Base-by-base conservation (phyloP, 306 rosid genomes). In the Astragalus glycyphyllos region DNA sequence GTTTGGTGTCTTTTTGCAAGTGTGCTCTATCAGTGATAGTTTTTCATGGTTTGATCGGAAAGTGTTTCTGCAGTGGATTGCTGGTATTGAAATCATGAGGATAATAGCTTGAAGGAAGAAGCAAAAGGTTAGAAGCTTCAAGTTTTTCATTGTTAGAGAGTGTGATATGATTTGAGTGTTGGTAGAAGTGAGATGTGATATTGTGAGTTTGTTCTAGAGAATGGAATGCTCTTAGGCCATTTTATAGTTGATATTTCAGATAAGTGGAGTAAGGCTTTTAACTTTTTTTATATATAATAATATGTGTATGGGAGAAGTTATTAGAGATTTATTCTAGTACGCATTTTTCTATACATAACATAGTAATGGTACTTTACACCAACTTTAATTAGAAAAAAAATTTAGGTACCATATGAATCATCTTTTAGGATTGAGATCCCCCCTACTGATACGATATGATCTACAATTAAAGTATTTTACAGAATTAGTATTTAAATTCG, bases 1-100 rank as follows among this genome's bases (percentile, higher is more conserved):
- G 47, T 73, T 60, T 8, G 90, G 96, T 8, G 92, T 89, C 10
- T 62, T 42, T 68, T 37, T 76, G 79, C 92, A 85, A 8, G 86
- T 82, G 62, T 42, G 67, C 7, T 76, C 66, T 4, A 87, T 83
- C 11, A 80, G 68, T 40, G 68, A 40, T 6, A 61, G 65, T 5
- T 48, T 67, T 40, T 57, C 77, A 55, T 79, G 31, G 1, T 20
- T 65, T 66, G 34, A 12, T 2, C 46, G 5, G 8, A 51, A 17
- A 8, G 23, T 37, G 26, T 5, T 54, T 63, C 76, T 66, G 73
- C 80, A 13, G 12, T 79, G 75, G 47, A 40, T 83, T 60, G 3
- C 2, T 54, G 76, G 77, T 14, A 59, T 44, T 54, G 77, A 67
- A 9, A 38, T 35, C 66, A 58, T 13, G 8, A 41, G 2, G 11